These are phyloP conservation scores for Xylaria palmicola DNA, from an alignment of 495 filamentous ascomycete genomes.

Conservation along the genomic window DNA sequence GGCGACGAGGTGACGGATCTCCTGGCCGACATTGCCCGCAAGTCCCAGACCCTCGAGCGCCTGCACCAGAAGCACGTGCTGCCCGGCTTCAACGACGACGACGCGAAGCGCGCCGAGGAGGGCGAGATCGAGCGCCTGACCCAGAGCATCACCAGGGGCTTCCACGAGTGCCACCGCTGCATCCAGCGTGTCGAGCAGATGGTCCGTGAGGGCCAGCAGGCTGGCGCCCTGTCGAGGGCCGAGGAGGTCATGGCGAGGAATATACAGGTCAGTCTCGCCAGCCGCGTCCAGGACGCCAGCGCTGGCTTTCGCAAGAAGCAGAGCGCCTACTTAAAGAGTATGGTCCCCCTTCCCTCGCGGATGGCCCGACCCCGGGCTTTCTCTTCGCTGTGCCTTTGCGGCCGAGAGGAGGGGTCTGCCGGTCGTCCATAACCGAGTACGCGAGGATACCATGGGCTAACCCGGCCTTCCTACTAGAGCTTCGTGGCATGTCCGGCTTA, in stretches of 20 bases:
- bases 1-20: constrained; percentile 88
- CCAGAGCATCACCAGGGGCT: constrained; percentile 81
- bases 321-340: constrained; percentile 93
- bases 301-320: constrained; percentile 94
- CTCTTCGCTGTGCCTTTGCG: too few relatives aligned
- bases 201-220: constrained; percentile 69
- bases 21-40: constrained; percentile 75
- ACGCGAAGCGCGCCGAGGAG: constrained; percentile 78
- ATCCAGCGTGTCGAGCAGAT: constrained; percentile 85
- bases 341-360: constrained; percentile 20
- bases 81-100: constrained; percentile 94
- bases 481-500: constrained; percentile 68
- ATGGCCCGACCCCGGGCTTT: too few relatives aligned
- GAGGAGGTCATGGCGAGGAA: constrained; percentile 97
- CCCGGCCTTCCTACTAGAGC: constrained; percentile 54
- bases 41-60: constrained; percentile 81
- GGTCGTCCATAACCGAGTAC: too few relatives aligned
- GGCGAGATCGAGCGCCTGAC: constrained; percentile 86
- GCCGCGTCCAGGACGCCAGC: constrained; percentile 88
- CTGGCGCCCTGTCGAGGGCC: constrained; percentile 67
- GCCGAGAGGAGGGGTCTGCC: too few relatives aligned
- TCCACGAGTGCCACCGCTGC: constrained; percentile 83
- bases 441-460: not conserved
- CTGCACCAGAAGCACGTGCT: constrained; percentile 96
- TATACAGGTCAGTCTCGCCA: constrained; percentile 85